Evolutionary conservation across 176 grass and related monocot species (phyloP).

Genomic region (Elaeis guineensis): DNA sequence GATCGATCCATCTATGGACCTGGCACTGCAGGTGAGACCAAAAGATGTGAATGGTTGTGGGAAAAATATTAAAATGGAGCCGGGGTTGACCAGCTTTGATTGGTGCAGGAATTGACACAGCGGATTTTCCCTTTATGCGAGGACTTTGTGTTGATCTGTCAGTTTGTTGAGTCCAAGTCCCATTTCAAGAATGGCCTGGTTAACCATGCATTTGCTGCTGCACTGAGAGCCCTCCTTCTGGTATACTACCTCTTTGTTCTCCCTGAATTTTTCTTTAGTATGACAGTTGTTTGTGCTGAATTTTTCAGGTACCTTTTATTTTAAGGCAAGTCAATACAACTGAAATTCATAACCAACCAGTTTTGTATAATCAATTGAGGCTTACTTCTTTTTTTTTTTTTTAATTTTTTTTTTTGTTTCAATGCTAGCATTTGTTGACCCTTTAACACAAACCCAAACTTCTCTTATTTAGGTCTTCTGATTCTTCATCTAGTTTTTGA

Average conservation of each 20-base stretch:
- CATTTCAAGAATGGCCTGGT: conserved; percentile 80
- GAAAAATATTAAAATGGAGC: too few species aligned
- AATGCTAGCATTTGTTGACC: too few species aligned
- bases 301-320: too few species aligned
- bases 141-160: conserved; percentile 73
- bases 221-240: conserved; percentile 78
- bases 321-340: too few species aligned
- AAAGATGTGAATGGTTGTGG: neutral
- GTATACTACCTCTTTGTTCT: conserved; percentile 19
- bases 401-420: neutral
- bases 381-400: conserved; percentile 18
- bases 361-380: neutral
- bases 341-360: too few species aligned
- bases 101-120: conserved; percentile 68
- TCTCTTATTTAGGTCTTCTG: too few species aligned
- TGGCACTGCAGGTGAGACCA: conserved; percentile 70
- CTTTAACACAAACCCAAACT: too few species aligned
- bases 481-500: too few species aligned
- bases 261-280: conserved; percentile 1
- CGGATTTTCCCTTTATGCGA: conserved; percentile 84
- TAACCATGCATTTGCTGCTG: conserved; percentile 90
- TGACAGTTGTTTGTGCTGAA: too few species aligned
- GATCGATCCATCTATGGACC: conserved; percentile 81
- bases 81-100: neutral
- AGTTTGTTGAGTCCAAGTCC: conserved; percentile 84